Conservation (phyloP, 306 rosid genomes). For the Astragalus membranaceus region DNA sequence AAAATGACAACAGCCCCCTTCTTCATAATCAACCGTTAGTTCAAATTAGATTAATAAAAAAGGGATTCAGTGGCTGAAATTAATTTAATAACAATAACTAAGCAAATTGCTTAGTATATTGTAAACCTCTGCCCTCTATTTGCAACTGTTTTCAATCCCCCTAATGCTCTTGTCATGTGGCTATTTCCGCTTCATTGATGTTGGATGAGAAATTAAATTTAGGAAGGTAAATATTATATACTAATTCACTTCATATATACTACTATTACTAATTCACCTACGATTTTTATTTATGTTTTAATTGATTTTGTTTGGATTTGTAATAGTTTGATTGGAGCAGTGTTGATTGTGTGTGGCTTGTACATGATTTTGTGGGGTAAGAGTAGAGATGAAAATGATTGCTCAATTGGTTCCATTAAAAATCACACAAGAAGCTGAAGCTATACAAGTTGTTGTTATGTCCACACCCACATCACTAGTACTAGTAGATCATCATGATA, state of each 20-base stretch:
- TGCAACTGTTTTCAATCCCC: constrained; percentile 37
- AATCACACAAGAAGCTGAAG: background rate
- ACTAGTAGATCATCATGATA: too few relatives aligned
- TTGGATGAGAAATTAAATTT: constrained; percentile 26
- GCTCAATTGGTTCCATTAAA: constrained; percentile 25
- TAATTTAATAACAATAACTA: too few relatives aligned
- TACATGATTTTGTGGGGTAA: constrained; percentile 44
- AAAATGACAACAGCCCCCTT: too few relatives aligned
- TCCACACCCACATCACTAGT: too few relatives aligned
- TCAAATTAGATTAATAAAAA: too few relatives aligned
- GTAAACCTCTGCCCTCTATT: too few relatives aligned
- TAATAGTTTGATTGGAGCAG: constrained; percentile 24
- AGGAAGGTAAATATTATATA: constrained; percentile 24
- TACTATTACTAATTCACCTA: too few relatives aligned
- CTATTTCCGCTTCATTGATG: constrained; percentile 26
- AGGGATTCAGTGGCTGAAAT: too few relatives aligned
- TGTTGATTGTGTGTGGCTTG: constrained; percentile 30
- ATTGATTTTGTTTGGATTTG: background rate
- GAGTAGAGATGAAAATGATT: constrained; percentile 18
- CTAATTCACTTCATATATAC: background rate
- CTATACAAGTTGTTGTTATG: background rate
- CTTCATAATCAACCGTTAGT: too few relatives aligned
- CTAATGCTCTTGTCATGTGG: constrained; percentile 29
- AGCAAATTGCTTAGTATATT: too few relatives aligned
- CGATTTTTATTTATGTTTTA: too few relatives aligned